Evolutionary conservation across 139 green algal species (phyloP), one percentile per base, ranked within the genome.

Genomic region (Marvania coccoides): DNA sequence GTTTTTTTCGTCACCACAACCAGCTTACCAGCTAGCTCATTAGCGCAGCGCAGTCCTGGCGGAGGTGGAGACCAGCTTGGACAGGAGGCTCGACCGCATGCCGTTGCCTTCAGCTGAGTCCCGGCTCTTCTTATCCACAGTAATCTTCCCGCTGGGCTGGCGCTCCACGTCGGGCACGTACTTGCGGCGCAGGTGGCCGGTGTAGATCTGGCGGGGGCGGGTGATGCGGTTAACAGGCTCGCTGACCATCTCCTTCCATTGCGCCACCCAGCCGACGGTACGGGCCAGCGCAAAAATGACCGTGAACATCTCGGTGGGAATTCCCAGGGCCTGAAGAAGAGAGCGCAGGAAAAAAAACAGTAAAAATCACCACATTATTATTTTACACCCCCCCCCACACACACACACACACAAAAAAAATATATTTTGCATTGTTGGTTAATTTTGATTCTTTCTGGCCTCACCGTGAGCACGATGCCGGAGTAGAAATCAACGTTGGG

Each of bases 401-500:
- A n/a, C n/a, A n/a, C n/a, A n/a, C n/a, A n/a, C n/a, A n/a, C n/a
- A n/a, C n/a, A n/a, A n/a, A n/a, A n/a, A n/a, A n/a, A n/a, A n/a
- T n/a, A n/a, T n/a, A n/a, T n/a, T n/a, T n/a, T n/a, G n/a, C n/a
- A n/a, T n/a, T n/a, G n/a, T n/a, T n/a, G n/a, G n/a, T n/a, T n/a
- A n/a, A n/a, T n/a, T n/a, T n/a, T n/a, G n/a, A n/a, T n/a, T n/a
- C n/a, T n/a, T n/a, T n/a, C n/a, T n/a, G n/a, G n/a, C n/a, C n/a
- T n/a, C n/a, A n/a, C n/a, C n/a, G n/a, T n/a, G n/a, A n/a, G n/a
- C 23, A 81, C 69, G 53, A 92, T 90, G 47, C 85, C 85, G 0
- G 76, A 86, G 70, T 87, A 91, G 64, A 91, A 91, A 64, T 91
- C 85, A 0, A 92, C 75, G 75, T 92, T 92, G 28, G 85, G 85